Conservation (phyloP, 805 yeast species). For the Saturnispora serradocipensis region DNA sequence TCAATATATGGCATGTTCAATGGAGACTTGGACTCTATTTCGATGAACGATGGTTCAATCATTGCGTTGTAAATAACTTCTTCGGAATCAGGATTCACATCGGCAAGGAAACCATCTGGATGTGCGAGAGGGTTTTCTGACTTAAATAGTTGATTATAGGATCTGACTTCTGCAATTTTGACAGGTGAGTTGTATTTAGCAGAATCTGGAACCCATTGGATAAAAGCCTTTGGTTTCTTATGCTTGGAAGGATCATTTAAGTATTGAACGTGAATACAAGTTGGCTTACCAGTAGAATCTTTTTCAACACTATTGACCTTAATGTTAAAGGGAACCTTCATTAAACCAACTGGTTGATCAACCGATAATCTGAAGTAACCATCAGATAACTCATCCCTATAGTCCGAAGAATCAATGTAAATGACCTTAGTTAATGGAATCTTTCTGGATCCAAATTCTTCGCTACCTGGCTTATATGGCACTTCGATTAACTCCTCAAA, state of each 20-base stretch:
- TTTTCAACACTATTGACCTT: constrained; percentile 60
- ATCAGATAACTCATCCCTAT: constrained; percentile 52
- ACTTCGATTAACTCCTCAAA: constrained; percentile 60
- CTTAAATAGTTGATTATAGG: constrained; percentile 79
- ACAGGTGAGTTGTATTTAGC: constrained; percentile 54
- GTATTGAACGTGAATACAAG: constrained; percentile 69
- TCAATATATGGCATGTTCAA: constrained; percentile 53
- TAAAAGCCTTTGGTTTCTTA: constrained; percentile 87
- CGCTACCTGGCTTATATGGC: constrained; percentile 83
- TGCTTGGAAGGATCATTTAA: constrained; percentile 48
- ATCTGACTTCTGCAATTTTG: constrained; percentile 64
- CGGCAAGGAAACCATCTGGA: constrained; percentile 83
- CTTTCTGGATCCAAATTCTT: constrained; percentile 64
- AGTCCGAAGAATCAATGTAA: constrained; percentile 85
- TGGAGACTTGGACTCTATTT: constrained; percentile 64
- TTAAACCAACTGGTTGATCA: constrained; percentile 87
- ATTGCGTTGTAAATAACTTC: constrained; percentile 54
- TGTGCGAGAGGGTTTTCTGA: constrained; percentile 85
- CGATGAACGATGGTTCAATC: constrained; percentile 68
- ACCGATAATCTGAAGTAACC: constrained; percentile 94
- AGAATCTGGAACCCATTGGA: constrained; percentile 90
- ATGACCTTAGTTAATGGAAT: constrained; percentile 70
- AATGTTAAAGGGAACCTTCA: constrained; percentile 81
- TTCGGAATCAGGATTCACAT: constrained; percentile 75
- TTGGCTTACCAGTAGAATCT: constrained; percentile 52